phyloP scores from a whole-genome alignment of 257 asterid species.

The Solanum chmielewskii region DNA sequence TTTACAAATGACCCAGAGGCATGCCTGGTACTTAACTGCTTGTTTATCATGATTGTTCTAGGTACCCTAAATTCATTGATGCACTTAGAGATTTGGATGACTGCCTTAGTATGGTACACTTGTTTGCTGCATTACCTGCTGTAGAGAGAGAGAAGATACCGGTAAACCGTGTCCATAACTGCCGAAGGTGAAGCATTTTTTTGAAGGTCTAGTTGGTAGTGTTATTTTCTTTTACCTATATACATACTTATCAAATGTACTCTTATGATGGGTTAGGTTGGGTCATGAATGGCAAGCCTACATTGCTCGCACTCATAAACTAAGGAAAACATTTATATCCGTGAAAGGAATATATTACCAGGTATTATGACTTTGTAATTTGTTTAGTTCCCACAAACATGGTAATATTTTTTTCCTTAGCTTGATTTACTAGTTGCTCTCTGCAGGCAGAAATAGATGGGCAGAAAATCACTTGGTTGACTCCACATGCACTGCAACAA shows the following conservation, averaged over 20 bases:
- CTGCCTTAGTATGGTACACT: constrained; percentile 91
- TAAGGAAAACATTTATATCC: constrained; percentile 86
- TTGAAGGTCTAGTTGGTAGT: not conserved
- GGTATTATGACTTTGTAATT: constrained; percentile 19
- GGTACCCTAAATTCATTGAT: constrained; percentile 89
- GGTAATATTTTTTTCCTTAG: not conserved
- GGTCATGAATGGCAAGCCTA: constrained; percentile 99
- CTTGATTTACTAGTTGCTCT: not conserved
- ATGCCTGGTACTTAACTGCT: not conserved
- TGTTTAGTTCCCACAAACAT: not conserved
- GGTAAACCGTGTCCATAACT: constrained; percentile 64
- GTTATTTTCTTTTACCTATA: not conserved
- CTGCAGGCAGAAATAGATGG: constrained; percentile 89
- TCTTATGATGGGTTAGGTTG: constrained; percentile 33
- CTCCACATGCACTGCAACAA: constrained; percentile 98
- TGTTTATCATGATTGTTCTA: constrained; percentile 6
- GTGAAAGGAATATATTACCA: constrained; percentile 96
- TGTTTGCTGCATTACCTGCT: constrained; percentile 97
- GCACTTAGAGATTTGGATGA: constrained; percentile 94
- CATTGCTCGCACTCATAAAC: constrained; percentile 75
- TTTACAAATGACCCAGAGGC: not conserved
- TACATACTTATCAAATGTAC: not conserved
- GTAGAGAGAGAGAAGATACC: constrained; percentile 77
- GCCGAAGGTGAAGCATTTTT: constrained; percentile 62
- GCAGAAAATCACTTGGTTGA: constrained; percentile 89